Conservation (phyloP, 208 protist genomes). For the Acanthamoeba culbertsoni region DNA sequence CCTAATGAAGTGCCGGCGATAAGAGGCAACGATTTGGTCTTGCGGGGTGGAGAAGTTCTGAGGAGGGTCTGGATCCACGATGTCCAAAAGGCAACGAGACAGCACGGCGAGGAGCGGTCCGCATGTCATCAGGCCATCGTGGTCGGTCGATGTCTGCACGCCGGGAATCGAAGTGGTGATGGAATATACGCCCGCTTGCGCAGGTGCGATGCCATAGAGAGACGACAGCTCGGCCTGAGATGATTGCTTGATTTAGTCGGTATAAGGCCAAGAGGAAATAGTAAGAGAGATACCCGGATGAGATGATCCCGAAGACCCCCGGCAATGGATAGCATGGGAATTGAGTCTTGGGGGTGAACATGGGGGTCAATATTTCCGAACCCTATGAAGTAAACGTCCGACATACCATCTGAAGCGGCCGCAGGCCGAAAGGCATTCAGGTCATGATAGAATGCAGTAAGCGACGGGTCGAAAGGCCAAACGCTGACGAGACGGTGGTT, state of each 20-base stretch:
- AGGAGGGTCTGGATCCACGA: neutral
- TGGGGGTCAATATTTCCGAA: neutral
- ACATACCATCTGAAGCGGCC: neutral
- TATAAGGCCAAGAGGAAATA: neutral
- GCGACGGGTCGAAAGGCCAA: neutral
- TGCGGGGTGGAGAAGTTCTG: neutral
- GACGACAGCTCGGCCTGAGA: neutral
- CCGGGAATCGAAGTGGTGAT: neutral
- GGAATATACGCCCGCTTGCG: neutral
- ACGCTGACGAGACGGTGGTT: neutral
- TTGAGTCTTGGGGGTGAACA: too few relatives aligned
- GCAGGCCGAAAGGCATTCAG: neutral
- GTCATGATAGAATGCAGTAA: neutral
- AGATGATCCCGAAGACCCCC: conserved; percentile 2
- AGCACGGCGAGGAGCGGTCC: neutral
- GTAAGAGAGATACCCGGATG: neutral
- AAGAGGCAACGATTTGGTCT: neutral
- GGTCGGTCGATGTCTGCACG: neutral
- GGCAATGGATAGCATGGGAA: neutral
- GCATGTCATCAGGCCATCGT: neutral
- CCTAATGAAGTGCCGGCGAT: neutral
- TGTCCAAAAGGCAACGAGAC: neutral
- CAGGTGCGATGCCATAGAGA: neutral
- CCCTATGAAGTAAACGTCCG: neutral
- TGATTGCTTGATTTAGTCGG: neutral